phyloP scores from a whole-genome alignment of 805 yeast genomes.

The Wickerhamiella shivajii region DNA sequence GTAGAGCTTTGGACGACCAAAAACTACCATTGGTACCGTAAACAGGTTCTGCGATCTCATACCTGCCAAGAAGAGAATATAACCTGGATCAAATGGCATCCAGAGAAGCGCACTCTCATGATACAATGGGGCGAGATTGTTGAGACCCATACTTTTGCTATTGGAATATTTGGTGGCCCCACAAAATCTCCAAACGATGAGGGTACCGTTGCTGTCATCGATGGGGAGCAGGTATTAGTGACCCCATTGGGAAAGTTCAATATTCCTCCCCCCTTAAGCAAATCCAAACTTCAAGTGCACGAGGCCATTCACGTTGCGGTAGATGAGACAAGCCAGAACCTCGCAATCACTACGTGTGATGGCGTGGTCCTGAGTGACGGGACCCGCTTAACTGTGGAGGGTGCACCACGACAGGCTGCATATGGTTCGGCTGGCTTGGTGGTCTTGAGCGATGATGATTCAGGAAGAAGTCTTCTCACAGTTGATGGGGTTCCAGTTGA shows the following conservation, averaged over 20 bases:
- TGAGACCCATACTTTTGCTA: conserved; percentile 33
- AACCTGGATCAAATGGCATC: conserved; percentile 52
- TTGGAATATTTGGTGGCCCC: conserved; percentile 60
- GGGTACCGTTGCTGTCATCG: conserved; percentile 71
- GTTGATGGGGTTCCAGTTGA: not conserved
- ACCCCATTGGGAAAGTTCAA: conserved; percentile 78
- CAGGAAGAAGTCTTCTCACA: not conserved
- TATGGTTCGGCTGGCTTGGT: not conserved
- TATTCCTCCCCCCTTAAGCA: conserved; percentile 89
- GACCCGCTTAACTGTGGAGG: no score
- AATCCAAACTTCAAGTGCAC: conserved; percentile 43
- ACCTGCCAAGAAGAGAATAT: conserved; percentile 1
- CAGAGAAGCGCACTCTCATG: conserved; percentile 66
- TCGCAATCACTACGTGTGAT: no score
- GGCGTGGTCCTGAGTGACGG: no score
- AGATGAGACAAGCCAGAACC: no score
- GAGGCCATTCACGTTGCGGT: conserved; percentile 54
- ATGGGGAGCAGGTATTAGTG: conserved; percentile 52
- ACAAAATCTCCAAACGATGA: conserved; percentile 49
- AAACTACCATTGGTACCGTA: conserved; percentile 92
- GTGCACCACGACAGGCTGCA: conserved; percentile 7
- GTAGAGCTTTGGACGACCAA: conserved; percentile 85
- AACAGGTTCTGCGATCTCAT: conserved; percentile 45
- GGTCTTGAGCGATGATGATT: not conserved
- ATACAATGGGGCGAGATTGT: conserved; percentile 20